Evolutionary conservation across 331 rosid species (phyloP), one percentile per base, ranked within the genome.

Genomic region (Cydonia oblonga): DNA sequence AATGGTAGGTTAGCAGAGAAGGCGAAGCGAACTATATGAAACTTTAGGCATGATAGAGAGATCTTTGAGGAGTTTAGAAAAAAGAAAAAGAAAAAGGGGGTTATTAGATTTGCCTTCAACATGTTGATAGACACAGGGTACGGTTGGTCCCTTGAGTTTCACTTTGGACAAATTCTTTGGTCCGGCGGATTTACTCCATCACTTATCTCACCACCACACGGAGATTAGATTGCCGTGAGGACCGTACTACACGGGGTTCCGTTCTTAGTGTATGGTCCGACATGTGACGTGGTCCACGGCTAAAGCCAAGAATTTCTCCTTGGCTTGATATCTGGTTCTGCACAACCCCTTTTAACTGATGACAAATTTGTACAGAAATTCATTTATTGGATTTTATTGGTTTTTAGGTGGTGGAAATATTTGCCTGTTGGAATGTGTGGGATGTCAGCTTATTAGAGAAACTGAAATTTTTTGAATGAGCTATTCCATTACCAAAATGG

Each of bases 341-440:
- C 72, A 75, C 80, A 72, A 78, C 77, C 81, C 66, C 79, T 15
- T 9, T 57, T 71, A 35, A 26, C 75, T 23, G 66, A 57, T 22
- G 46, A 38, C 10, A 33, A 71, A 29, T 23, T 72, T 90, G 91
- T 86, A 88, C 77, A 86, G 86, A 78, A 82, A 82, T 83, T 86
- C 85, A 66, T 88, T 88, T 78, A 81, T 88, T 90, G 75, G 73
- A 73, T 78, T 85, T 88, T 82, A 80, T 85, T 88, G 87, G 81
- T 86, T 82, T 73, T 76, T 68, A 26, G 6, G 78, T 75, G 81
- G 79, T 69, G 80, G 81, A 40, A 11, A 12, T 86, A 79, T 74
- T 74, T 65, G 53, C 25, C 82, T 83, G 82, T 66, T 76, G 71
- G 78, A 65, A 79, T 76, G 81, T 81, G 35, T 74, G 76, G 75